Evolutionary conservation across 164 flowering plant genomes (phyloP).

Genomic region (Berberis vulgaris): DNA sequence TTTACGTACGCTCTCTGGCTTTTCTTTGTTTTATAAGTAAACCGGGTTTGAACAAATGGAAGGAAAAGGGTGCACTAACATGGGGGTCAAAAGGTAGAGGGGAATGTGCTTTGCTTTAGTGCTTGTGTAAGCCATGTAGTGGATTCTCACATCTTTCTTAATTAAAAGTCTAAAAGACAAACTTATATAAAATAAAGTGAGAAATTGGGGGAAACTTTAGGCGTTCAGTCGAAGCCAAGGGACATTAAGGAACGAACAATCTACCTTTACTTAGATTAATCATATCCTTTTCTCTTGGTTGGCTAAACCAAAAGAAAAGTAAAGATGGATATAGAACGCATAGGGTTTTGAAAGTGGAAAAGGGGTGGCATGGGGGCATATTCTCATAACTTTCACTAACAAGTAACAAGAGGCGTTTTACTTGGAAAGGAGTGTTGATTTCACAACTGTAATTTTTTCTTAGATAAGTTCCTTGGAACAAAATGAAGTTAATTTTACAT

Average conservation of each 20-base stretch:
- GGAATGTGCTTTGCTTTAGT: conserved; percentile 14
- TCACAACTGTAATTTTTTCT: neutral
- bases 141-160: conserved; percentile 37
- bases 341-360: neutral
- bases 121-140: conserved; percentile 37
- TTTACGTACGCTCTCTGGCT: conserved; percentile 9
- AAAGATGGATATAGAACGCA: conserved; percentile 16
- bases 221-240: conserved; percentile 25
- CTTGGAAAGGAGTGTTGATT: neutral
- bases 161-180: conserved; percentile 12
- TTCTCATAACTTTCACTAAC: neutral
- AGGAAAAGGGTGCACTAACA: conserved; percentile 14
- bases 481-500: no score
- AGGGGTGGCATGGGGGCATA: neutral
- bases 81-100: conserved; percentile 25
- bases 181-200: conserved; percentile 5
- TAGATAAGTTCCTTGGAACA: neutral
- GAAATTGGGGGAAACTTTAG: conserved; percentile 19
- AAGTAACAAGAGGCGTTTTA: neutral
- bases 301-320: conserved; percentile 14
- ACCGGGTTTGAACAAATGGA: conserved; percentile 1
- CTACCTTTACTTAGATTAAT: neutral
- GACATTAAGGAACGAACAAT: conserved; percentile 13
- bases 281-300: conserved; percentile 15
- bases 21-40: conserved; percentile 6